Evolutionary conservation across 139 green algal species (phyloP), one percentile per base, ranked within the genome.

Genomic region (Chlorella sp.): DNA sequence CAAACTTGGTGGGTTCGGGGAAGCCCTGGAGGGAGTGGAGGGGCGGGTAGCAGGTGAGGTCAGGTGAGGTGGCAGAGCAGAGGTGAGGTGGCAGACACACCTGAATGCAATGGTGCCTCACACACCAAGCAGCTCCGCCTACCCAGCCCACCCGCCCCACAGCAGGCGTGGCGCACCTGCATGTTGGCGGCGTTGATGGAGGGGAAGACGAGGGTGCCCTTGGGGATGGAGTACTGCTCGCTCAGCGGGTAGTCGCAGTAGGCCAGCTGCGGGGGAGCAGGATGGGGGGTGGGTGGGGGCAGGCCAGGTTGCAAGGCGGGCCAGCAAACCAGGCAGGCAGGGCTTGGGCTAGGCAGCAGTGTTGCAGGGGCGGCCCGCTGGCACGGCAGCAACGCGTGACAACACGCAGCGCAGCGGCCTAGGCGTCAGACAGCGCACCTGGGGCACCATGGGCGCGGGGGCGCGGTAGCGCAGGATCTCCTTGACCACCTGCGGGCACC

Each of bases 391-490:
- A n/a, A n/a, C n/a, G n/a, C n/a, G n/a, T n/a, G n/a, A n/a, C n/a
- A n/a, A n/a, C n/a, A n/a, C n/a, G n/a, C n/a, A n/a, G n/a, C n/a
- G n/a, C n/a, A n/a, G 30, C 7, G 56, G 26, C 30, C 56, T 24
- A 65, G 56, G 56, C 56, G 3, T 65, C 56, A 6, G 22, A 65
- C 9, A 65, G 7, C 56, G 2, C 65, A 83, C 82, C 85, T 94
- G 90, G 4, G 94, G 94, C 38, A 97, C 94, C 94, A 97, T 97
- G 85, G 94, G 94, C 3, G 94, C 94, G 1, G 94, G 91, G 0
- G 94, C 92, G 4, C 94, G 56, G 90, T 86, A 97, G 19, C 94
- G 91, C 83, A 97, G 88, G 17, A 97, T 90, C 89, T 97, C 94
- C 84, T 93, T 93, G 20, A 95, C 92, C n/a, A 95, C 92, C 81